Base-by-base conservation (phyloP, 225 moss, liverwort and hornwort species). In the Anthoceros angustus region DNA sequence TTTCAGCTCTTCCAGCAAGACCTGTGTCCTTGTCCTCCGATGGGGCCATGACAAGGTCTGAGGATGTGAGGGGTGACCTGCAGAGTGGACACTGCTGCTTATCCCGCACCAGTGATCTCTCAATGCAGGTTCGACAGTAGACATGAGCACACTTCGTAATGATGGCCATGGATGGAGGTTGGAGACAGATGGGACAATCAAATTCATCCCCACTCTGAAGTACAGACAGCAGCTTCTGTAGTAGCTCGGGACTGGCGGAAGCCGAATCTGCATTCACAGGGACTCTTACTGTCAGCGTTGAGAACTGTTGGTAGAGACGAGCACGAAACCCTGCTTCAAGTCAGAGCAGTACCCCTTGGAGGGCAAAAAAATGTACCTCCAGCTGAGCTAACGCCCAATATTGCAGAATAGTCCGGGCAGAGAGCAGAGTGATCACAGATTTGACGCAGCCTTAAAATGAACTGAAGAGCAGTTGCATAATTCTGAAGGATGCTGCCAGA, bases 71-170 rank as follows among this genome's bases (percentile, higher is more conserved):
- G 38, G 55, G 12, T 32, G 75, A 48, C 40, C 83, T 77, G 70
- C 83, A 83, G 77, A 83, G 80, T 39, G 80, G 83, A 70, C 83
- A 83, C 70, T 80, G 77, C 69, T 83, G 73, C 64, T 78, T 83
- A 62, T 75, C 77, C 61, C 77, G 83, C 21, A 73, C 69, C 65
- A 83, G 39, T 3, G 83, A 76, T 9, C 78, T 83, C 70, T 80
- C 78, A 16, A 83, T 83, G 68, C 83, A 83, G 63, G 69, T 77
- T 63, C 63, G 80, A 70, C 83, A 83, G 65, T 78, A 83, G 11
- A 83, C 77, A 41, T 83, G 83, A 12, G 83, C 80, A 65, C 83
- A 83, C 4, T 80, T 80, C 10, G 83, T 83, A 67, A 83, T 83
- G 25, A 80, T 80, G 18, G 83, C 80, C 62, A 75, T 72, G n/a